Base-by-base conservation (phyloP, 768 basidiomycete genomes). In the Lepiota subincarnata region DNA sequence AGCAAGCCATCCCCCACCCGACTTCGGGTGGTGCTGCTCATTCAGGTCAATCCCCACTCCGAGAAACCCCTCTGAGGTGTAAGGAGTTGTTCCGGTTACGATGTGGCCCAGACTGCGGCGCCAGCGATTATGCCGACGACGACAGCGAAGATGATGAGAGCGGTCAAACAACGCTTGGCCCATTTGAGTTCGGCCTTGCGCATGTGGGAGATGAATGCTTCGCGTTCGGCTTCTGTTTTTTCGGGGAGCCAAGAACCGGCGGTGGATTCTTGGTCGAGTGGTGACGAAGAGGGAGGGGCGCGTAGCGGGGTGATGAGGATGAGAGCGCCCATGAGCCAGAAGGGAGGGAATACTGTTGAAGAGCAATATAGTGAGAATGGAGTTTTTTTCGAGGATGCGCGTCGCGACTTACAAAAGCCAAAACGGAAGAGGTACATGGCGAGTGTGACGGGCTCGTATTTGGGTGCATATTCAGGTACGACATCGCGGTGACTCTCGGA, bases 391-490 rank as follows among this genome's bases (percentile, higher is more conserved):
- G 34, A 14, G n/a, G 6, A 22, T 26, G 11, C 37, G 16, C 41
- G 39, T 36, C 47, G 50, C 5, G 42, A 70, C 83, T 62, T 59
- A 84, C 83, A 61, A 61, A 85, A 84, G 40, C 82, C 81, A 54
- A 83, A 83, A 60, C 78, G 79, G 70, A 85, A 84, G 42, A 85
- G 65, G 62, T 77, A 81, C 67, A 77, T 75, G 5, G 83, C 79
- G 45, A 84, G 76, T 20, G 82, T 84, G 3, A 72, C 65, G 31
- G 75, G 73, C 68, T 85, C 81, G 18, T 69, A 66, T 53, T 70
- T 66, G 7, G 63, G 58, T n/a, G 71, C 63, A 62, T 68, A 74
- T 36, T 64, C 70, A 37, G 72, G 75, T 28, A 65, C 64, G 19
- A 66, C 60, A 20, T 56, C 70, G 6, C 35, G 19, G 50, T 60